Conservation (phyloP, 2,329 filamentous ascomycete genomes). For the Colletotrichum horii region DNA sequence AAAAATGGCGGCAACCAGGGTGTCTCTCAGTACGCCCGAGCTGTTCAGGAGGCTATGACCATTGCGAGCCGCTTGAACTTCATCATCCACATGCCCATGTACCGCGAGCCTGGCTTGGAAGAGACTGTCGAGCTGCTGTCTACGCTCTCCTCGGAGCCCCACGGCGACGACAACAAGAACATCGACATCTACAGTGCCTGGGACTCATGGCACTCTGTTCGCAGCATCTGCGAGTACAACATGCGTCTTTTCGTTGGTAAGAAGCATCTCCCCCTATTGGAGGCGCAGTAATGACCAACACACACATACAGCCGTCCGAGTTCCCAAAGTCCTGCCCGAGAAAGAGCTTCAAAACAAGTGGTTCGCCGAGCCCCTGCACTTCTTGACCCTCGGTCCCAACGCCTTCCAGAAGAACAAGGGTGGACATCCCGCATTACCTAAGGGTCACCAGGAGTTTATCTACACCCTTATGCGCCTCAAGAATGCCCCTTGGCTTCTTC, state of each 20-base stretch:
- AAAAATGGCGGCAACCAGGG: constrained; percentile 54
- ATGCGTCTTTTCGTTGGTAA: constrained; percentile 82
- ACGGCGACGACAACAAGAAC: constrained; percentile 42
- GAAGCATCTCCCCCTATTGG: constrained; percentile 34
- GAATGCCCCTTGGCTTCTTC: constrained; percentile 64
- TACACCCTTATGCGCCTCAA: constrained; percentile 69
- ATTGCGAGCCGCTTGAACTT: constrained; percentile 80
- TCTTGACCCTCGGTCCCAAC: constrained; percentile 58
- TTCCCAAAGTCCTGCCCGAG: constrained; percentile 64
- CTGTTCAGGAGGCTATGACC: constrained; percentile 78
- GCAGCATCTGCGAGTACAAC: constrained; percentile 86
- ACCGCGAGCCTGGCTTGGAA: constrained; percentile 70
- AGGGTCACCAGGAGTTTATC: constrained; percentile 65
- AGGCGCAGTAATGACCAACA: not conserved
- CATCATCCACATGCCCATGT: constrained; percentile 84
- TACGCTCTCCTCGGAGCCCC: constrained; percentile 36
- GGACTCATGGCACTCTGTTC: constrained; percentile 93
- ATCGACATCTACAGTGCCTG: constrained; percentile 80
- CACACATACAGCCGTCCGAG: constrained; percentile 51
- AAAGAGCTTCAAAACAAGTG: constrained; percentile 68
- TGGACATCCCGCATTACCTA: constrained; percentile 66
- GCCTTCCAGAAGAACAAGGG: constrained; percentile 66
- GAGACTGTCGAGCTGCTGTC: constrained; percentile 59
- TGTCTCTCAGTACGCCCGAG: constrained; percentile 80
- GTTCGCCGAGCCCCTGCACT: constrained; percentile 72